Evolutionary conservation across 805 yeast genomes (phyloP).

Genomic region (Saccharomycopsis oosterbeekiorum): DNA sequence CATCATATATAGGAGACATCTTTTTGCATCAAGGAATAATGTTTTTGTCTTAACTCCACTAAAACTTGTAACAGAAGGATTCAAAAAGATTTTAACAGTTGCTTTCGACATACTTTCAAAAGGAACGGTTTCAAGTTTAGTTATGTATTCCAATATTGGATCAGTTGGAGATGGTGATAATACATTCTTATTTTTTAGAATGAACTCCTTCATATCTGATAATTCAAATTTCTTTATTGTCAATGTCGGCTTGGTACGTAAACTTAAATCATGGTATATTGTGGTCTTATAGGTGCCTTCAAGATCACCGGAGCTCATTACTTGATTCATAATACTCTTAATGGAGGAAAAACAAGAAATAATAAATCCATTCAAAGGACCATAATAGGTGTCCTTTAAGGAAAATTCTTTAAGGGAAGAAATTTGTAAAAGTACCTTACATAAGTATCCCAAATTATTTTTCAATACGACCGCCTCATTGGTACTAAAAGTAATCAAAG

Average conservation of each 20-base stretch:
- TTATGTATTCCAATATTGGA: constrained; percentile 26
- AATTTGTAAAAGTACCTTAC: constrained; percentile 54
- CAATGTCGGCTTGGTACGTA: constrained; percentile 33
- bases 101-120: background rate
- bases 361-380: constrained; percentile 71
- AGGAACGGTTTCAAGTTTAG: background rate
- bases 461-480: constrained; percentile 17
- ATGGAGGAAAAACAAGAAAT: constrained; percentile 40
- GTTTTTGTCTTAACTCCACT: constrained; percentile 51
- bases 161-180: constrained; percentile 40
- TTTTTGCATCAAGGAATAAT: constrained; percentile 64
- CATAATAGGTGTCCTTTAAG: constrained; percentile 51
- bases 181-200: constrained; percentile 33
- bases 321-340: constrained; percentile 33
- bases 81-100: constrained; percentile 29
- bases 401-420: constrained; percentile 60
- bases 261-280: constrained; percentile 60
- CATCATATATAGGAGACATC: constrained; percentile 72
- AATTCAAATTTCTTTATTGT: constrained; percentile 37
- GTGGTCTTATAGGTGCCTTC: constrained; percentile 53
- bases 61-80: constrained; percentile 33
- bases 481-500: constrained; percentile 23
- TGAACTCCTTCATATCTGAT: constrained; percentile 33
- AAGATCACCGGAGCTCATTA: constrained; percentile 47
- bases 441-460: constrained; percentile 47